These are phyloP conservation scores for Neurospora sp. DNA, from an alignment of 495 filamentous ascomycete species.

Conservation along the genomic window DNA sequence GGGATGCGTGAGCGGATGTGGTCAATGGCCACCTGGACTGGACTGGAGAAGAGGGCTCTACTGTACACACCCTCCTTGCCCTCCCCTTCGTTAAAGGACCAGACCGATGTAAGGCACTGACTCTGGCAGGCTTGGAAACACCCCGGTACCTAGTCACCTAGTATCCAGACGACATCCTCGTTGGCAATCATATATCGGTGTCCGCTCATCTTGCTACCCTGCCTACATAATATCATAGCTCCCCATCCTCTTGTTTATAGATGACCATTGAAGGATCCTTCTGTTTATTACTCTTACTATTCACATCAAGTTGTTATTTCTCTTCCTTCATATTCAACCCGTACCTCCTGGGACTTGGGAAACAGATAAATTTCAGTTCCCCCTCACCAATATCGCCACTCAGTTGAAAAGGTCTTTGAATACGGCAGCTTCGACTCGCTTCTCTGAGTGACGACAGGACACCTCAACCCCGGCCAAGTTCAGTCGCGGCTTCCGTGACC, in stretches of 20 bases:
- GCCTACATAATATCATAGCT: constrained; percentile 10
- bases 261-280: not conserved
- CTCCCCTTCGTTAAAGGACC: not conserved
- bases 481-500: not conserved
- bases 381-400: not conserved
- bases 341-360: not conserved
- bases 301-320: not conserved
- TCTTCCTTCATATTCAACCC: not conserved
- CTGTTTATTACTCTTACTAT: not conserved
- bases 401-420: not conserved
- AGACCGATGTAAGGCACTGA: constrained; percentile 1
- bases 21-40: not conserved
- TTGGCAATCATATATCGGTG: constrained; percentile 21
- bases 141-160: not conserved
- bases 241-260: not conserved
- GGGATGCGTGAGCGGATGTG: not conserved
- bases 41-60: not conserved
- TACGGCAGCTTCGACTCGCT: not conserved
- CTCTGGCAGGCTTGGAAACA: constrained; percentile 3
- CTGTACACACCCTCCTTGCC: not conserved
- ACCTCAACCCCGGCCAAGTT: not conserved
- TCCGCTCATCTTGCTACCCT: not conserved
- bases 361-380: not conserved
- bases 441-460: not conserved
- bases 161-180: constrained; percentile 9